Evolutionary conservation across 805 yeast species (phyloP), one percentile per base, ranked within the genome.

Genomic region (Metschnikowia orientalis): DNA sequence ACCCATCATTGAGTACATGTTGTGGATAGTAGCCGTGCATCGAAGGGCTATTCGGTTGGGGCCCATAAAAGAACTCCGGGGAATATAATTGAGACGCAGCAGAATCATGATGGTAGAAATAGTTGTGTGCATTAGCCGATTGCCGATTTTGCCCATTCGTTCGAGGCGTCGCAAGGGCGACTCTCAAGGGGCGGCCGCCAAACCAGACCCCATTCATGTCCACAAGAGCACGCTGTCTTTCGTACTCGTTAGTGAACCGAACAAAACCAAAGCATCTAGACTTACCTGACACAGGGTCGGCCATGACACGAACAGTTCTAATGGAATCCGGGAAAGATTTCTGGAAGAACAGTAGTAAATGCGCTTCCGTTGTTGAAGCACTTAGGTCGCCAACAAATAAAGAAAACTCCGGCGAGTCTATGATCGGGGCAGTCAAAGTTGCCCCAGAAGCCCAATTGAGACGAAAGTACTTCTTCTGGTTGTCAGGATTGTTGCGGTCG

Each of bases 381-480:
- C 87, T 73, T 40, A 83, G 63, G 55, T 83, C 92, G 22, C 94
- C 94, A n/a, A 83, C 90, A 56, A 83, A 83, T 33, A 83, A 58
- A 0, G 90, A 81, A 52, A 57, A 82, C 56, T 83, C 92, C 0
- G 89, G 89, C 7, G 82, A 71, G 46, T 77, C 81, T 6, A 82
- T 76, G 29, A 81, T 74, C 29, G 82, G 82, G 4, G 88, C 78
- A 24, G 73, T 63, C 39, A 83, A 61, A 8, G 90, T 83, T 7
- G 90, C 90, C 10, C 87, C 88, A 18, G 81, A 72, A 1, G 94
- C 92, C 94, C 94, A 83, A 50, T 83, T 83, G 41, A 83, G 69
- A 47, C 90, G 68, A 53, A 82, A 82, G 23, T 73, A 64, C 57
- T 84, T 77, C 52, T 75, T 75, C 41, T 64, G 71, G 41, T 65